These are phyloP conservation scores for Geotrichum reessii DNA, from an alignment of 1,139 yeast species.

Conservation along the genomic window DNA sequence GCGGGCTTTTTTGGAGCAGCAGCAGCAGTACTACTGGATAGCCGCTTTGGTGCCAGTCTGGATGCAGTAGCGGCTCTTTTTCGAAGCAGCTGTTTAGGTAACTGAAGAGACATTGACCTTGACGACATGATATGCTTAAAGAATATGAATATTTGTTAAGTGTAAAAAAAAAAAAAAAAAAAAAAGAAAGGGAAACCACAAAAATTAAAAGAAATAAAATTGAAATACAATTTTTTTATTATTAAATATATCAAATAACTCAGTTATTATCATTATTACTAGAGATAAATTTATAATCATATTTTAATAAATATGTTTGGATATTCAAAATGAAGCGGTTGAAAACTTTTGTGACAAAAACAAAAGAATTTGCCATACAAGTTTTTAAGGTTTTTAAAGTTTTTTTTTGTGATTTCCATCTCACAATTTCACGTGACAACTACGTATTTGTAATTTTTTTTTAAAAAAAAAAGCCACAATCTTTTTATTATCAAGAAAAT, in stretches of 20 bases:
- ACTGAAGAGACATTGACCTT: neutral
- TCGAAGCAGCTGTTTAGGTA: neutral
- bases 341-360: too few relatives aligned
- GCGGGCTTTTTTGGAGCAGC: neutral
- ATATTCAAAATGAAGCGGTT: too few relatives aligned
- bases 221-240: too few relatives aligned
- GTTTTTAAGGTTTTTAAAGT: neutral
- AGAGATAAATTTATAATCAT: neutral
- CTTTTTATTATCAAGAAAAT: too few relatives aligned
- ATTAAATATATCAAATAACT: neutral
- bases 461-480: neutral
- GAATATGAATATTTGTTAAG: neutral
- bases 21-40: neutral
- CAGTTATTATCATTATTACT: neutral
- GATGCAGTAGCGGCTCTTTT: neutral
- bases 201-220: neutral
- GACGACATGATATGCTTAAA: neutral
- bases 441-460: neutral
- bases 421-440: neutral
- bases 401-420: neutral
- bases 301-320: too few relatives aligned
- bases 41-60: neutral
- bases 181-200: neutral
- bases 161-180: neutral
- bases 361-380: too few relatives aligned